Conservation (phyloP, 225 moss, liverwort and hornwort species). For the Pseudisothecium myosuroides region DNA sequence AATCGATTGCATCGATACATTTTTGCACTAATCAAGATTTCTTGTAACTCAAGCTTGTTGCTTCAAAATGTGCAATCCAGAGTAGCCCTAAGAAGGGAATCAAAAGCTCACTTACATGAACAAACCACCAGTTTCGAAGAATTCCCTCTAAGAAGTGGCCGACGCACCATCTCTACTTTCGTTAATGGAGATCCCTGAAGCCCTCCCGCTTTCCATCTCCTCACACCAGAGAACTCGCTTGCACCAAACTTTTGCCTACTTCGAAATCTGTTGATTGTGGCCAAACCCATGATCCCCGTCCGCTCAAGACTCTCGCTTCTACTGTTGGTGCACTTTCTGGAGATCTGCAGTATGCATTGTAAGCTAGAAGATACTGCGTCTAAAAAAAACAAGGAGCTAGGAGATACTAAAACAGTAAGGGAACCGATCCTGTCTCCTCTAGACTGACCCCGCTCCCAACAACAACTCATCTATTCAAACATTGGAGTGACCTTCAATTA, state of each 20-base stretch:
- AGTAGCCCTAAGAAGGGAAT: not conserved
- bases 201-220: conserved; percentile 7
- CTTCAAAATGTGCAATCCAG: not conserved
- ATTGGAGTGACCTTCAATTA: not conserved
- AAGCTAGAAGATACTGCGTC: not conserved
- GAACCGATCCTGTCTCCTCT: not conserved
- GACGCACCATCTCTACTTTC: not conserved
- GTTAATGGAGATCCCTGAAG: conserved; percentile 4
- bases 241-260: not conserved
- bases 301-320: not conserved
- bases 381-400: too few species aligned
- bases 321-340: not conserved
- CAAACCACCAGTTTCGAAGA: conserved; percentile 23
- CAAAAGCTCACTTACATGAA: conserved; percentile 15
- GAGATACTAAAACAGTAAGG: not conserved
- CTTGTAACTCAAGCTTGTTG: not conserved
- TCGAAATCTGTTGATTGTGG: not conserved
- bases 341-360: conserved; percentile 2
- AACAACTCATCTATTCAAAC: not conserved
- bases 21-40: not conserved
- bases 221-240: not conserved
- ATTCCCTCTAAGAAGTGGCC: not conserved
- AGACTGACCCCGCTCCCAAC: not conserved
- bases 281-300: not conserved
- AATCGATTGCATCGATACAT: not conserved